Percentiles rank a stretch among this genome's conserved stretches.
These are phyloP conservation scores for Gossypium longicalyx DNA, from an alignment of 345 rosid genomes.

Conservation along the genomic window DNA sequence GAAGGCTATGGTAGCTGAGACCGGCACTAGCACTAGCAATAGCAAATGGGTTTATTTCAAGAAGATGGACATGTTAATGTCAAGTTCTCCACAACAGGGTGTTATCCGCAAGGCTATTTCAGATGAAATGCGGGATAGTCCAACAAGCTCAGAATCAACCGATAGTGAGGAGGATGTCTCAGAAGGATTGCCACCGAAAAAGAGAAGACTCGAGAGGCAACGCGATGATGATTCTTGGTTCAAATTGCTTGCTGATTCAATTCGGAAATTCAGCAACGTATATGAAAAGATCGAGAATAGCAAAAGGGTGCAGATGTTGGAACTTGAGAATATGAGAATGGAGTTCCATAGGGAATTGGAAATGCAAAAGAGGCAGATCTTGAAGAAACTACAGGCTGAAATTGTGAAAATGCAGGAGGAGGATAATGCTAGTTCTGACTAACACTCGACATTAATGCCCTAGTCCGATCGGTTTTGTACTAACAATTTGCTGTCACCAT, in stretches of 20 bases:
- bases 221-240: constrained; percentile 49
- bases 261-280: constrained; percentile 68
- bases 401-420: constrained; percentile 59
- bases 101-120: constrained; percentile 8
- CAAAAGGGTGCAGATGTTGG: constrained; percentile 79
- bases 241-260: constrained; percentile 75
- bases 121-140: constrained; percentile 91
- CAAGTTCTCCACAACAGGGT: constrained; percentile 54
- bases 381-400: constrained; percentile 73
- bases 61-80: constrained; percentile 79
- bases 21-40: constrained; percentile 40
- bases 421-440: neutral
- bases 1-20: constrained; percentile 26
- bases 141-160: constrained; percentile 59
- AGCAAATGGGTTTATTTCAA: constrained; percentile 81
- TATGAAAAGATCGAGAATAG: constrained; percentile 89
- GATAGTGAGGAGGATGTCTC: constrained; percentile 53
- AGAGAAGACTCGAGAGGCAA: constrained; percentile 55
- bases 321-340: constrained; percentile 91
- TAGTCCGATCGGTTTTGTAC: no score
- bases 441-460: no score
- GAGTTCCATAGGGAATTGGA: constrained; percentile 89
- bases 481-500: no score
- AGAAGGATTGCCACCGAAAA: constrained; percentile 67
- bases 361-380: constrained; percentile 74